Evolutionary conservation across 768 basidiomycete species (phyloP), one percentile per base, ranked within the genome.

Genomic region (Rickenella mellea): DNA sequence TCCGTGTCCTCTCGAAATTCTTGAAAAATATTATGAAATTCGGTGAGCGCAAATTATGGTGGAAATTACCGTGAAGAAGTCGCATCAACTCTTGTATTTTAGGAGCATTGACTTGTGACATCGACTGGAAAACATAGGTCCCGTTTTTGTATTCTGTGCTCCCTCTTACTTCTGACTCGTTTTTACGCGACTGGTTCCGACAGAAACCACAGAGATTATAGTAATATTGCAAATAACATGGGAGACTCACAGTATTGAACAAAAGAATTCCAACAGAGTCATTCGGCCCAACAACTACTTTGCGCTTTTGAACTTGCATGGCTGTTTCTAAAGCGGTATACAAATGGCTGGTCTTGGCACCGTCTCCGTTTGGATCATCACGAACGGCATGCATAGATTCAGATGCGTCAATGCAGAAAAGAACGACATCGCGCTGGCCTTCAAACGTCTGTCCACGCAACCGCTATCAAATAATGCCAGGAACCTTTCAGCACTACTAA

Each of bases 341-440:
- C 3, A 97, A 58, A 53, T 92, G 83, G 43, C 79, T 88, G 1
- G 78, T 85, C 54, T 82, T 69, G 28, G 68, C 65, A 39, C 79
- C 73, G 61, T 87, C 76, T 44, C 80, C 73, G 41, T 67, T 64
- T 9, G 76, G 74, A 51, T 82, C 77, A 20, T 83, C 80, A 38
- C 68, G 69, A 31, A 82, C 73, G 27, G 67, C 68, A 20, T 85
- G 80, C 94, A 98, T 97, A 9, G 89, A 87, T 41, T 75, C 68
- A 0, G 93, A 94, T 48, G 88, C 90, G 61, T 99, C 93, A 44
- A 99, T 89, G 58, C 85, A 87, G 65, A 97, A 96, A n/a, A 98
- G 63, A 35, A 94, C 83, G 25, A 91, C 86, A 52, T 97, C 91
- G 46, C 76, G 75, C 49, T 81, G 80, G 40, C 77, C 76, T 48